These are phyloP conservation scores for Hydnum rufescens DNA, from an alignment of 768 basidiomycete genomes.

Conservation along the genomic window DNA sequence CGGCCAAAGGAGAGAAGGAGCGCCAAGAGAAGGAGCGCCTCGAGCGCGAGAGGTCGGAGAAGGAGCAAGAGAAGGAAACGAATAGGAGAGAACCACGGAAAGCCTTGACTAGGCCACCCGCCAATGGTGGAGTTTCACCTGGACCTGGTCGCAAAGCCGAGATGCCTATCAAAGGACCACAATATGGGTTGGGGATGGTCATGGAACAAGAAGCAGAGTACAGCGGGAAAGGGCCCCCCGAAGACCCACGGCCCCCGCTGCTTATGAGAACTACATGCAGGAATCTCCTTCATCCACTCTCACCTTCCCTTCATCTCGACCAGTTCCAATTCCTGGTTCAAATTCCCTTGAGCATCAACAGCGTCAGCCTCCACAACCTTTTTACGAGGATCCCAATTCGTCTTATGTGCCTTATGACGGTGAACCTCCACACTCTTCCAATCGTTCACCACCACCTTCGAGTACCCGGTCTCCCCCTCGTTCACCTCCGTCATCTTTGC, in stretches of 20 bases:
- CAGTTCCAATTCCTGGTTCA: no score
- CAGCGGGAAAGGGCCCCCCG: no score
- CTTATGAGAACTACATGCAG: no score
- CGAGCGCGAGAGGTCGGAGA: constrained; percentile 23
- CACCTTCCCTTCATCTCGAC: no score
- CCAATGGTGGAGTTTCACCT: constrained; percentile 20
- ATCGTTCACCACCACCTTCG: neutral
- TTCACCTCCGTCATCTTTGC: constrained; percentile 24
- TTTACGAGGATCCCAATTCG: neutral
- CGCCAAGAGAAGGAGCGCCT: constrained; percentile 23
- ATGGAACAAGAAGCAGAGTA: constrained; percentile 72
- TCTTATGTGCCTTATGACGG: neutral
- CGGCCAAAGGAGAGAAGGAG: constrained; percentile 21
- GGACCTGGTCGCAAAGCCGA: constrained; percentile 48
- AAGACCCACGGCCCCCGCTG: no score
- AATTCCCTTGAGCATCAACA: neutral
- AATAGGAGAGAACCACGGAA: constrained; percentile 16
- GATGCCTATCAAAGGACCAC: constrained; percentile 70
- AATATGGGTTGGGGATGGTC: constrained; percentile 88
- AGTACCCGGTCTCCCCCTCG: neutral
- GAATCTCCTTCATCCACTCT: no score
- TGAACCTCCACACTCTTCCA: neutral
- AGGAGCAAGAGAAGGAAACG: constrained; percentile 13
- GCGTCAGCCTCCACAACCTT: neutral
- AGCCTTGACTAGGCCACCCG: constrained; percentile 28